phyloP scores from a whole-genome alignment of 163 green algal species.

The Coccomyxa subellipsoidea region DNA sequence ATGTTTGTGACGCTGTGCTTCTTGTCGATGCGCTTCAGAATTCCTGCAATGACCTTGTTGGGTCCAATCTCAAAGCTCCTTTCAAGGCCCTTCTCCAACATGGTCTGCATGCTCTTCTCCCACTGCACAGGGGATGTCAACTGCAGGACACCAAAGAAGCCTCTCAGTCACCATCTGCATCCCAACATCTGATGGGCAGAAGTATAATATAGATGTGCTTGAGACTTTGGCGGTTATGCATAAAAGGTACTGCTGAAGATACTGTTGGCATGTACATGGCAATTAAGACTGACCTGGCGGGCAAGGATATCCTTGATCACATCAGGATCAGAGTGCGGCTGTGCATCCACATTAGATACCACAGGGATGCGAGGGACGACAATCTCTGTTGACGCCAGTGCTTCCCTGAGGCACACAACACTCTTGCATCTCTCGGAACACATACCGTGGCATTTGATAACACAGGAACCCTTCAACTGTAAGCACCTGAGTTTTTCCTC shows the following conservation, averaged over 20 bases:
- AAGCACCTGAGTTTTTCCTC: slow-evolving; percentile 74
- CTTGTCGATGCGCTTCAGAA: slow-evolving; percentile 97
- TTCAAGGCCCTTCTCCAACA: slow-evolving; percentile 84
- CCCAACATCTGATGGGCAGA: background rate
- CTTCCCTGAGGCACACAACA: slow-evolving; percentile 38
- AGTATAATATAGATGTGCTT: background rate
- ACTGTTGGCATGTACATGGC: no score
- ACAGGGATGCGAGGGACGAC: slow-evolving; percentile 83
- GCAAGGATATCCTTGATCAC: slow-evolving; percentile 89
- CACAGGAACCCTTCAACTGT: background rate
- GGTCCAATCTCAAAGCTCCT: slow-evolving; percentile 93
- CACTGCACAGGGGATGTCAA: slow-evolving; percentile 94
- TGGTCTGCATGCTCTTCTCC: slow-evolving; percentile 85
- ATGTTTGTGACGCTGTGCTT: slow-evolving; percentile 75
- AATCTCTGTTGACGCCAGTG: slow-evolving; percentile 71
- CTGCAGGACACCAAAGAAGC: slow-evolving; percentile 41
- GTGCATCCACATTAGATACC: slow-evolving; percentile 95
- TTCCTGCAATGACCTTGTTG: slow-evolving; percentile 95
- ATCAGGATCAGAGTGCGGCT: slow-evolving; percentile 91
- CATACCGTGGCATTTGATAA: background rate
- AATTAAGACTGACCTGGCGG: slow-evolving; percentile 70
- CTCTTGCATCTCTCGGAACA: no score
- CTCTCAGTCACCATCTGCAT: background rate
- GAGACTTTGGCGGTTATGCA: no score
- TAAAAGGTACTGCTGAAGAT: no score